Base-by-base conservation (phyloP, 2,329 filamentous ascomycete genomes). In the Tolypocladium guangdongense region DNA sequence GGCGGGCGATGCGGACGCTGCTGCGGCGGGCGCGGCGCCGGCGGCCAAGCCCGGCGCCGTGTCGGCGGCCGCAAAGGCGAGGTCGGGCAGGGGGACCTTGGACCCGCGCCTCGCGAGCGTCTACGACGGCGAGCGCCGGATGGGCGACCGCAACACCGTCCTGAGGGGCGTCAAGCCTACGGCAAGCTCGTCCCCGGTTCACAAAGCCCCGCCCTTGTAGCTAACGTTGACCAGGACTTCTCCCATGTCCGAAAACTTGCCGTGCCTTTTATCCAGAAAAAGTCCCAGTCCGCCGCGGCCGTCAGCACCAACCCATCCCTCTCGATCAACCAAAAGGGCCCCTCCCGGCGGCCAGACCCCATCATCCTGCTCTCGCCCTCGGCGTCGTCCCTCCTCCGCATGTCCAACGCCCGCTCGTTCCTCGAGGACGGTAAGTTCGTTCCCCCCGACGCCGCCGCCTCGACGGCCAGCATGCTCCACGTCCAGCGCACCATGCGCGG, bases 351-450 rank as follows among this genome's bases (percentile, higher is more conserved):
- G 55, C 78, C 80, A 38, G 78, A 96, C 66, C 93, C 93, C 49
- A 99, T 99, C 71, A 96, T 99, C 68, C 84, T 99, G 32, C 85
- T 99, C 56, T 97, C 93, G 0, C 93, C 93, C 1, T 97, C 92
- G 1, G 93, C 92, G 12, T 96, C 92, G 2, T 95, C 91, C 2
- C 83, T 97, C 49, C 84, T 99, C 38, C 90, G 92, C 68, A 90
- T 97, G 82, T 88, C 89, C 52, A 99, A 99, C 68, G 90, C 95
- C 70, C 95, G 95, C 66, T 85, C 88, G 33, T 97, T 99, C 77
- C 86, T 99, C 59, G 86, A 92, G 67, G 80, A 84, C 54, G 91
- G 91, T 54, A 76, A 86, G 59, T 99, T 92, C 72, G 77, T 85
- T 7, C 88, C 90, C 1, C 80, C 90, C 4, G 87, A 91, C 76